These are phyloP conservation scores for Fusarium nygamai DNA, from an alignment of 2,329 filamentous ascomycete species.

Conservation along the genomic window DNA sequence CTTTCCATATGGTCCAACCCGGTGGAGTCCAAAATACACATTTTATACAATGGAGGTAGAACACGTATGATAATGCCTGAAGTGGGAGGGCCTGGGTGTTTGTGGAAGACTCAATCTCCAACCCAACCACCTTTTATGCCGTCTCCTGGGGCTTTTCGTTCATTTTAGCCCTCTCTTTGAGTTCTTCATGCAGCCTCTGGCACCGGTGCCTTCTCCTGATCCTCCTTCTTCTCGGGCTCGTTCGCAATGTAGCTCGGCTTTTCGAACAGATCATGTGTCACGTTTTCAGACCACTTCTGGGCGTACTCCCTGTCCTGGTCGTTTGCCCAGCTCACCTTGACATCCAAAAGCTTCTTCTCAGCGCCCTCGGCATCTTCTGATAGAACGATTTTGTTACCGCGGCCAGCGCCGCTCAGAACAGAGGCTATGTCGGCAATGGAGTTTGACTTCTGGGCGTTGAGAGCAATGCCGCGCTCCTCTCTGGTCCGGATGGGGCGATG, in stretches of 20 bases:
- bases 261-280: slow-evolving; percentile 58
- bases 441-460: slow-evolving; percentile 71
- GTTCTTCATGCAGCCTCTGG: slow-evolving; percentile 8
- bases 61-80: neutral
- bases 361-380: slow-evolving; percentile 31
- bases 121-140: neutral
- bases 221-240: slow-evolving; percentile 6
- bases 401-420: slow-evolving; percentile 62
- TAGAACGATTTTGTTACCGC: slow-evolving; percentile 59
- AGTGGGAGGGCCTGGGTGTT: neutral
- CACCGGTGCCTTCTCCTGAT: neutral
- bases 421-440: slow-evolving; percentile 71
- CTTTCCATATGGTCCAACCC: neutral
- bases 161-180: neutral
- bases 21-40: slow-evolving; percentile 4
- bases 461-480: slow-evolving; percentile 58
- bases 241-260: slow-evolving; percentile 39
- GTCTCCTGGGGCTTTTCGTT: neutral
- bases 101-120: neutral
- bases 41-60: slow-evolving; percentile 6
- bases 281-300: slow-evolving; percentile 61
- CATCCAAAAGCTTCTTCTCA: slow-evolving; percentile 48
- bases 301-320: slow-evolving; percentile 59
- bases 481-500: slow-evolving; percentile 50
- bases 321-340: slow-evolving; percentile 63